Base-by-base conservation (phyloP, 1,139 yeast species). In the Sporopachydermia cereana region DNA sequence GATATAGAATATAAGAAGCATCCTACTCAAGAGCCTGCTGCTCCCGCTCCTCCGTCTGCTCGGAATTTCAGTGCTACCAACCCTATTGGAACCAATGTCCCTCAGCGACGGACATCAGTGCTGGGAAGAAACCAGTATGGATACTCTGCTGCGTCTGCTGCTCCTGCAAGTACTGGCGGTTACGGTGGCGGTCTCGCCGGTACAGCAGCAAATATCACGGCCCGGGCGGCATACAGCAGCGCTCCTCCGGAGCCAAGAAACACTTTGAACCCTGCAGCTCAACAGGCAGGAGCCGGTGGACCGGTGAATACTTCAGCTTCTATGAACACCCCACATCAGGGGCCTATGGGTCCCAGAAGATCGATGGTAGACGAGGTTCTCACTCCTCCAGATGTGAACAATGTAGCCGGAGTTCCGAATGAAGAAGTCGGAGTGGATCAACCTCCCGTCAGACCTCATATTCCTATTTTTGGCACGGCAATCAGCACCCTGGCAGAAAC, bases 381-480 rank as follows among this genome's bases (percentile, higher is more conserved):
- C 3, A 18, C 44, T 12, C 25, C 22, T 4, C 20, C 41, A 14
- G 39, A 45, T 7, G 43, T 27, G 27, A 22, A 16, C 25, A 14
- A 23, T 18, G 5, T 4, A n/a, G 3, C 43, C 3, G 29, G 29
- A 25, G 29, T 25, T 7, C 39, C 39, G 9, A 12, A 21, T 12
- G 22, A 12, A 34, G 22, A 16, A 20, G 22, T 7, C 17, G 39
- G 39, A 16, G 9, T 21, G 22, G 39, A 12, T 7, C 7, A 24
- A n/a, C 41, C 29, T 17, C 46, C 49, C 12, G 29, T 41, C 22
- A 20, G 12, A 43, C 17, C n/a, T 7, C 43, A 25, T 39, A 4
- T 77, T 50, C 79, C 79, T 16, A 81, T 89, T 0, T 89, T 84
- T 65, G 96, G 96, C 0, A 77, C 79, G 0, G 79, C 94, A 0